Base-by-base conservation (phyloP, 78 protist genomes). In the Polysphondylium violaceum region DNA sequence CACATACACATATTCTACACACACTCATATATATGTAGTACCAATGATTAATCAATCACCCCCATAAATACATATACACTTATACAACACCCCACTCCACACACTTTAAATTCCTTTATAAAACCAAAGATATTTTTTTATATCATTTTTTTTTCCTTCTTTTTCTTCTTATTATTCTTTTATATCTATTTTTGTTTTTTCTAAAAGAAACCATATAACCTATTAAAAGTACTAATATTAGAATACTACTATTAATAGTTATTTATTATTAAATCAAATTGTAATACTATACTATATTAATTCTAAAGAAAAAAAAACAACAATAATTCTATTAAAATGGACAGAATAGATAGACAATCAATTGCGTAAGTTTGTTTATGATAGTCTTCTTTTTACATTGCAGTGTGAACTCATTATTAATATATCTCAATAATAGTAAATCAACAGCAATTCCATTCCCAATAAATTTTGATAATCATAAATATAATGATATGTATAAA, bases 281-380 rank as follows among this genome's bases (percentile, higher is more conserved):
- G 6, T 16, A 29, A 33, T 61, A 61, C 12, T 31, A 31, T 16
- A 31, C 6, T 16, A 38, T 65, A 40, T 40, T 65, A 40, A 38
- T 38, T 65, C 40, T 61, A 29, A 9, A 17, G 6, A 12, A 61
- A 33, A 25, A 17, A 21, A 40, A 6, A 65, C 21, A n/a, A 40
- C n/a, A 65, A 29, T 33, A 31, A 25, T 33, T 33, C 3, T 61
- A 33, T 3, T 21, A 6, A 51, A 25, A 47, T 27, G 38, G 55
- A 36, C 41, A 74, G n/a, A 33, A 83, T 83, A 79, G 91, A 83
- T 53, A 83, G 91, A 83, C 91, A 67, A 81, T 81, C 89, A 51
- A 71, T 40, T 11, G 77, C 36, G 89, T 81, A 81, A 53, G 75
- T 79, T 8, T n/a, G n/a, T n/a, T n/a, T n/a, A n/a, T n/a, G n/a